A percentile compares a stretch with the other conserved stretches of the same genome.
These are phyloP conservation scores for Solioccasus polychromus DNA, from an alignment of 768 basidiomycete genomes.

Conservation along the genomic window DNA sequence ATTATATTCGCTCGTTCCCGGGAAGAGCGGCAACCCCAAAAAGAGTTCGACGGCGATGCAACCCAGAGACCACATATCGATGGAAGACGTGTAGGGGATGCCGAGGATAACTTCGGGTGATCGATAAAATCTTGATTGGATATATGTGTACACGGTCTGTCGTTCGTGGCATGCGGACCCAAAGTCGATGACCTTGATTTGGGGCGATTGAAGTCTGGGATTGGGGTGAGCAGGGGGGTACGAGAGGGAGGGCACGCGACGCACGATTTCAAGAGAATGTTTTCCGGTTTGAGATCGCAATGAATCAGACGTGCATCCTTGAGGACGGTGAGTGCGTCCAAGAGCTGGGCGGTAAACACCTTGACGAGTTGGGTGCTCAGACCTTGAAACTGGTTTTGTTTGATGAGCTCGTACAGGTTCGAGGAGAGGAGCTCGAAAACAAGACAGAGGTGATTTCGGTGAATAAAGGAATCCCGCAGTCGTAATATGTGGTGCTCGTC, in stretches of 20 bases:
- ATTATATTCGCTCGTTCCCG: conserved; percentile 99
- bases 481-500: conserved; percentile 98
- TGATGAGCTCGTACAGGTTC: conserved; percentile 98
- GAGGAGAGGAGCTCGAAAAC: conserved; percentile 97
- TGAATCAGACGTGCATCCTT: conserved; percentile 97
- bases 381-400: conserved; percentile 99
- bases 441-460: conserved; percentile 93
- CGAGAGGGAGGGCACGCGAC: conserved; percentile 12
- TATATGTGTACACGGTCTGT: conserved; percentile 99
- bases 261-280: conserved; percentile 94
- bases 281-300: conserved; percentile 98
- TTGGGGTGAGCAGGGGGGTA: background rate
- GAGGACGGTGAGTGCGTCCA: conserved; percentile 88
- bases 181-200: conserved; percentile 99
- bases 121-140: conserved; percentile 98
- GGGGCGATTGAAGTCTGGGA: conserved; percentile 85
- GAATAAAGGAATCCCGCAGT: conserved; percentile 93
- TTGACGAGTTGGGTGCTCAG: conserved; percentile 96
- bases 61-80: conserved; percentile 99
- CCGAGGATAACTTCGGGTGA: conserved; percentile 96
- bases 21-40: conserved; percentile 93
- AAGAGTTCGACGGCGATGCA: conserved; percentile 99
- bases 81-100: conserved; percentile 89
- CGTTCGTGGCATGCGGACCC: conserved; percentile 98
- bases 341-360: conserved; percentile 93